Conservation (phyloP, 257 asterid genomes). For the Cruciata laevipes region DNA sequence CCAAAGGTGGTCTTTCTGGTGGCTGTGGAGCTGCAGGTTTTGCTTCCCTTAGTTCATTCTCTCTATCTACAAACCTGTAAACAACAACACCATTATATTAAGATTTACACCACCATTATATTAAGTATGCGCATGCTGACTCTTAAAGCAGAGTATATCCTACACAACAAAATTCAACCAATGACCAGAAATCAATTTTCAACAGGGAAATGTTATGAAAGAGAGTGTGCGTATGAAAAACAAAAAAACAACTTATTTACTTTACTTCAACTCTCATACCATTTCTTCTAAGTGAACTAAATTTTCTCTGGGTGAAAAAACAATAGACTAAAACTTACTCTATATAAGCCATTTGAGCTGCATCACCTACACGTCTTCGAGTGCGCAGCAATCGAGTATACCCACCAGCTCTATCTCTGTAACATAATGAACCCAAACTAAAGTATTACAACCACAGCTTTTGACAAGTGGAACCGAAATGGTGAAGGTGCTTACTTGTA, state of each 20-base stretch:
- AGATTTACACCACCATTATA: not conserved
- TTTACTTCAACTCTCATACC: not conserved
- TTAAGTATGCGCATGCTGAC: not conserved
- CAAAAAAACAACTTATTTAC: not conserved
- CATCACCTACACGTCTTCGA: conserved; percentile 89
- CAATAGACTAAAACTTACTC: conserved; percentile 43
- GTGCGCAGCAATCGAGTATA: conserved; percentile 91
- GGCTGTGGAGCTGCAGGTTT: conserved; percentile 79
- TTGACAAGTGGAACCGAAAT: not conserved
- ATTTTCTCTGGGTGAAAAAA: not conserved
- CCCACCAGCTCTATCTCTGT: conserved; percentile 75
- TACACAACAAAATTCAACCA: not conserved
- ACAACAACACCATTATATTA: not conserved
- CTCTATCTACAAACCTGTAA: conserved; percentile 86
- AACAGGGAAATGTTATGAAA: not conserved
- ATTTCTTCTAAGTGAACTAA: not conserved
- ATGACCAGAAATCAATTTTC: not conserved
- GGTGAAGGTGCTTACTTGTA: conserved; percentile 56
- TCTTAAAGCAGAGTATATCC: not conserved
- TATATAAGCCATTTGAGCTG: conserved; percentile 87
- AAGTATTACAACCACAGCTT: conserved; percentile 10
- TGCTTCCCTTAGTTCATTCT: conserved; percentile 81
- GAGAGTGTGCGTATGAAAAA: not conserved
- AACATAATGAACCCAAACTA: not conserved
- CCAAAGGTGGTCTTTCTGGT: conserved; percentile 58